phyloP scores from a whole-genome alignment of 495 filamentous ascomycete genomes.

The Aspergillus bridgeri region DNA sequence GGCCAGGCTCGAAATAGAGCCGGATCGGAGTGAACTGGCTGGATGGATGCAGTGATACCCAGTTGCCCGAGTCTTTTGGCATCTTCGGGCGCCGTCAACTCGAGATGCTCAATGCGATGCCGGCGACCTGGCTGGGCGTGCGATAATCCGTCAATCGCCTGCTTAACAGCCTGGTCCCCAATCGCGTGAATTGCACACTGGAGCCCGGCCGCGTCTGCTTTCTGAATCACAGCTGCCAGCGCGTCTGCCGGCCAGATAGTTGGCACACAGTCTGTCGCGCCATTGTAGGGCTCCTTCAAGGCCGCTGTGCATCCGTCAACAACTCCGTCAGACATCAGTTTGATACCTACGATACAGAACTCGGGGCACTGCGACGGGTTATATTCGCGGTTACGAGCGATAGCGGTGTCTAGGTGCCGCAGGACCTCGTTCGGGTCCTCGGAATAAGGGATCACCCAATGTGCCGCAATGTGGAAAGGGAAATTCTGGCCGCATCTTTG shows the following conservation, averaged over 20 bases:
- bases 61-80: conserved; percentile 49
- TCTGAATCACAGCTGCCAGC: conserved; percentile 51
- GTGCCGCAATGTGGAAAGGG: conserved; percentile 57
- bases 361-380: conserved; percentile 45
- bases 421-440: conserved; percentile 40
- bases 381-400: conserved; percentile 43
- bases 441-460: conserved; percentile 57
- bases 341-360: conserved; percentile 55
- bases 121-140: conserved; percentile 21
- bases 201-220: conserved; percentile 50
- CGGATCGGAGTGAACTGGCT: conserved; percentile 62
- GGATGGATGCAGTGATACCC: conserved; percentile 58
- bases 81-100: conserved; percentile 50
- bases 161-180: conserved; percentile 54
- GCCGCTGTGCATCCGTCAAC: conserved; percentile 60
- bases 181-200: conserved; percentile 67
- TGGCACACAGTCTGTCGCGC: conserved; percentile 38
- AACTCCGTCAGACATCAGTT: conserved; percentile 60
- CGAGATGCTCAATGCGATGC: conserved; percentile 59
- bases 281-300: conserved; percentile 51
- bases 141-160: conserved; percentile 52
- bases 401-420: conserved; percentile 51
- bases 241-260: conserved; percentile 51
- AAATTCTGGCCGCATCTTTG: conserved; percentile 36
- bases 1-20: conserved; percentile 57